Conservation (phyloP, 2,329 filamentous ascomycete species). For the Hypomyces perniciosus region DNA sequence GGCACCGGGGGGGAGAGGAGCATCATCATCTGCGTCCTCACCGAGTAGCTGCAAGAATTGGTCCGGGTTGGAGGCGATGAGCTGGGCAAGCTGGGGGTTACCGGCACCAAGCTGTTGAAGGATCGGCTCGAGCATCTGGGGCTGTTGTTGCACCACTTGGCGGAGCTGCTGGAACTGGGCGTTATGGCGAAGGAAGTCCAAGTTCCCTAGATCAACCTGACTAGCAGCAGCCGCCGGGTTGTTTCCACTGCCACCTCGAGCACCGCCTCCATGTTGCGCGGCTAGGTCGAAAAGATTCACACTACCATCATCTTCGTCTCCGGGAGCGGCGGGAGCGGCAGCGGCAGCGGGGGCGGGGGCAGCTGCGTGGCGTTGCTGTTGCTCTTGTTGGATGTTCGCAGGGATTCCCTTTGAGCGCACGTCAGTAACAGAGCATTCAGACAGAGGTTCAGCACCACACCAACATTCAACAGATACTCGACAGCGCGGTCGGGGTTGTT, state of each 20-base stretch:
- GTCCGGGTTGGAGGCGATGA: conserved; percentile 88
- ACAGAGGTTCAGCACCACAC: conserved; percentile 26
- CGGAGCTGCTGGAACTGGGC: conserved; percentile 96
- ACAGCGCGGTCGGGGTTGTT: conserved; percentile 97
- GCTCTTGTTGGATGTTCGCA: conserved; percentile 70
- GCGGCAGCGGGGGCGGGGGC: conserved; percentile 33
- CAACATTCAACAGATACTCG: conserved; percentile 84
- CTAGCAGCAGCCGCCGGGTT: conserved; percentile 45
- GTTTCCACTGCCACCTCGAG: conserved; percentile 37
- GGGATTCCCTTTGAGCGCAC: conserved; percentile 68
- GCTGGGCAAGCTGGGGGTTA: conserved; percentile 87
- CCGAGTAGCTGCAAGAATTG: conserved; percentile 87
- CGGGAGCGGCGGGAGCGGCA: conserved; percentile 33
- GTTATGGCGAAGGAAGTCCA: conserved; percentile 92
- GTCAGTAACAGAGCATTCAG: conserved; percentile 8
- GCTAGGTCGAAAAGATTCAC: conserved; percentile 93
- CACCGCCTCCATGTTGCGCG: conserved; percentile 58
- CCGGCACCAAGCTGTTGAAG: conserved; percentile 91
- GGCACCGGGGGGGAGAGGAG: conserved; percentile 76
- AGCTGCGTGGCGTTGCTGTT: conserved; percentile 44
- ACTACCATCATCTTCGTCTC: conserved; percentile 56
- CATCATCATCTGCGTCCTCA: conserved; percentile 81
- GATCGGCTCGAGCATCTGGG: conserved; percentile 97
- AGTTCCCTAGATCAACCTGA: conserved; percentile 59
- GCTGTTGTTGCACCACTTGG: conserved; percentile 94